Percentiles rank a stretch among this genome's conserved stretches.
phyloP scores from a whole-genome alignment of 352 stramenopile species.

The Phytopythium montanum region DNA sequence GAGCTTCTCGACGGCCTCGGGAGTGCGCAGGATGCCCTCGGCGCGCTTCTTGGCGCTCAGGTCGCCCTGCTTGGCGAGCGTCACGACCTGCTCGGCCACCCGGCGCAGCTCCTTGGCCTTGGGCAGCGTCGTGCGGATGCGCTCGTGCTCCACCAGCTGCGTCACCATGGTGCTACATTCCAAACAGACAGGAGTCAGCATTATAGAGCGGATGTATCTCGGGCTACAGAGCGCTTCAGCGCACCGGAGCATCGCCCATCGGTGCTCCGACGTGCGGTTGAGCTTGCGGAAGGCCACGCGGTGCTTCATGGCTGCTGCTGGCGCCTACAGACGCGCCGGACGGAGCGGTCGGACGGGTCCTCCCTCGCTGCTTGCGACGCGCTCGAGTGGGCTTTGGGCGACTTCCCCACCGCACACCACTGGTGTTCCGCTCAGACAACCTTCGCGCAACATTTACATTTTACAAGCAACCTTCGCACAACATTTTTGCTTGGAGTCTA shows the following conservation, averaged over 20 bases:
- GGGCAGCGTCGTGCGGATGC: conserved; percentile 95
- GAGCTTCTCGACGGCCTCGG: conserved; percentile 92
- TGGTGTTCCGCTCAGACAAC: conserved; percentile 5
- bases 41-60: conserved; percentile 84
- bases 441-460: conserved; percentile 10
- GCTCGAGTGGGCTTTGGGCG: conserved; percentile 10
- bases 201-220: conserved; percentile 4
- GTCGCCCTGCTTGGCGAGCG: conserved; percentile 90
- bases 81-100: conserved; percentile 95
- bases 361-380: neutral
- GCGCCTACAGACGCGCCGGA: neutral
- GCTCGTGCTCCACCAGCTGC: conserved; percentile 97
- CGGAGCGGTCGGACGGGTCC: conserved; percentile 7
- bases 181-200: neutral
- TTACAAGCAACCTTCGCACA: neutral
- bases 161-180: conserved; percentile 91
- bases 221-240: conserved; percentile 12
- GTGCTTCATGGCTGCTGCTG: conserved; percentile 65
- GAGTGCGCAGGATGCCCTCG: conserved; percentile 85
- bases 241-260: conserved; percentile 95
- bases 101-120: conserved; percentile 96
- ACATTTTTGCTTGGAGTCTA: neutral
- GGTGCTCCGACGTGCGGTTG: conserved; percentile 90
- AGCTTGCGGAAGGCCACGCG: conserved; percentile 88
- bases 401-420: conserved; percentile 6